Evolutionary conservation across 106 monocot species (phyloP).

Genomic region (Posidonia australis): DNA sequence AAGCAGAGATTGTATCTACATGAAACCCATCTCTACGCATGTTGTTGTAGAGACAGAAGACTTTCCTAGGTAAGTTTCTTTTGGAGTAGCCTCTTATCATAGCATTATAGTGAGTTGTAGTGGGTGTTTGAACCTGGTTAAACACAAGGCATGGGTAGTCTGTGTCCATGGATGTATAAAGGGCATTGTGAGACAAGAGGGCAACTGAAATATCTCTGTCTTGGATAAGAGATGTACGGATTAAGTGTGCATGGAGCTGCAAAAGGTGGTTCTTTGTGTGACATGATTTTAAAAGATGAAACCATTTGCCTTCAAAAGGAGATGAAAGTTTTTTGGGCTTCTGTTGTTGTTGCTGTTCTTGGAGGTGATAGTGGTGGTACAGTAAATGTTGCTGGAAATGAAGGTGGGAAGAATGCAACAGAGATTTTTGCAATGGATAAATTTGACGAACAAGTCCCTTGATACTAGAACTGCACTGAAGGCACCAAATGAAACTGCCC

Average conservation of each 20-base stretch:
- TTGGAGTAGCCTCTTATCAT: conserved; percentile 34
- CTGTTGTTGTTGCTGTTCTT: background rate
- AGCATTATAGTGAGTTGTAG: conserved; percentile 31
- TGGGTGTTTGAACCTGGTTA: conserved; percentile 16
- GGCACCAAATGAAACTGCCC: background rate
- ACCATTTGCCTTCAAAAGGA: background rate
- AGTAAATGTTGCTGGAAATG: background rate
- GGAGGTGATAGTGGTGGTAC: background rate
- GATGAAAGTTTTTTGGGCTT: background rate
- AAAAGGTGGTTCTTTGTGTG: background rate
- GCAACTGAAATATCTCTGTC: conserved; percentile 14
- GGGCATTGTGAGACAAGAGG: conserved; percentile 25
- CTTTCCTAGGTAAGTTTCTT: conserved; percentile 11
- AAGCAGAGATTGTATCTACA: conserved; percentile 32
- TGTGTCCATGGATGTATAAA: background rate
- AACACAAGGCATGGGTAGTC: conserved; percentile 21
- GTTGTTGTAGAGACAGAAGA: conserved; percentile 30
- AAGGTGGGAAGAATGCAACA: background rate
- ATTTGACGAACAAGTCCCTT: background rate
- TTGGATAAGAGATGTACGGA: conserved; percentile 23
- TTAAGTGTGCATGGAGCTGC: conserved; percentile 4
- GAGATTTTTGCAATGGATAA: background rate
- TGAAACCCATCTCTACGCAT: conserved; percentile 26
- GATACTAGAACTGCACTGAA: background rate
- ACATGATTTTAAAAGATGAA: conserved; percentile 2